Evolutionary conservation across 2,329 filamentous ascomycete genomes (phyloP).

Genomic region (Eutypa lata): DNA sequence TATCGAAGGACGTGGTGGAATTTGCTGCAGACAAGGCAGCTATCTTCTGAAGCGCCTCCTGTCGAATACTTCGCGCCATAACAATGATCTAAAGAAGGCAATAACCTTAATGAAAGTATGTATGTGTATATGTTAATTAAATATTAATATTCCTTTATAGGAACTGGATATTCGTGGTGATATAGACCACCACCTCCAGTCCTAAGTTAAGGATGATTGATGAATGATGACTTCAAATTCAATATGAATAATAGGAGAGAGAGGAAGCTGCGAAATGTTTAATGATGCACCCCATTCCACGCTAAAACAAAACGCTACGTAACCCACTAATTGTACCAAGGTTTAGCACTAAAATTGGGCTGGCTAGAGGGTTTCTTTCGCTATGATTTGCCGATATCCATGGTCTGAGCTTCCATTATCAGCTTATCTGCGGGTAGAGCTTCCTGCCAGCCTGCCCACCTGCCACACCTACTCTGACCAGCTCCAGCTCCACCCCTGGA

Average conservation of each 20-base stretch:
- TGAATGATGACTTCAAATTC: background rate
- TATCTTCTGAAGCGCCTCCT: constrained; percentile 62
- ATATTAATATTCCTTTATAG: background rate
- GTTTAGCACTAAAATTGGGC: background rate
- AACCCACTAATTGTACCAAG: background rate
- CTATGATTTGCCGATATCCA: background rate
- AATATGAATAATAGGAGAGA: background rate
- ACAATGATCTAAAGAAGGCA: constrained; percentile 7
- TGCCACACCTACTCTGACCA: too few species aligned
- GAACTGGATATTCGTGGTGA: background rate
- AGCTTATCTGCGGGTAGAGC: background rate
- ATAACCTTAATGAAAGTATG: constrained; percentile 15
- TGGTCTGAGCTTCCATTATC: background rate
- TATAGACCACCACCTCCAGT: too few species aligned
- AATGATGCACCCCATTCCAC: background rate
- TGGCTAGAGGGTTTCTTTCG: background rate
- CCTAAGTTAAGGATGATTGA: too few species aligned
- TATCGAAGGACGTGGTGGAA: constrained; percentile 53
- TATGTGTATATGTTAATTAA: background rate
- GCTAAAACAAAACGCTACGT: background rate
- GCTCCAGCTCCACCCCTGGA: constrained; percentile 2
- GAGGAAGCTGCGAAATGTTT: background rate
- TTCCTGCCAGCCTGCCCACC: background rate
- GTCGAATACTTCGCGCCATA: constrained; percentile 57
- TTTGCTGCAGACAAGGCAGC: constrained; percentile 58